phyloP scores from a whole-genome alignment of 768 basidiomycete genomes.

The Lactarius tabidus region DNA sequence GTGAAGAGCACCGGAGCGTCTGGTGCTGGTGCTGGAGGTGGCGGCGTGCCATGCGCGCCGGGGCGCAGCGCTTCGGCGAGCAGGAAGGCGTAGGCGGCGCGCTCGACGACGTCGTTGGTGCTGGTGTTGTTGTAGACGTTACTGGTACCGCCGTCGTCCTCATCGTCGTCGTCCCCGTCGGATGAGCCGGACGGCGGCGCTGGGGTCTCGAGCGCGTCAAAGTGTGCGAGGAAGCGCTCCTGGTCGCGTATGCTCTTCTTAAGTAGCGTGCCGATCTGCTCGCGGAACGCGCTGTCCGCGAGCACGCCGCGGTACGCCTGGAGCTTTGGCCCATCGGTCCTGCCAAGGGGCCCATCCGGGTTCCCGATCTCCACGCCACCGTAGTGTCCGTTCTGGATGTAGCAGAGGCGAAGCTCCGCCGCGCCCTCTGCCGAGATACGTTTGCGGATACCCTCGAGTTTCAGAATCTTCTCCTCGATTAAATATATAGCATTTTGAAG shows the following conservation, averaged over 20 bases:
- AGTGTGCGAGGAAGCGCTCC: slow-evolving; percentile 78
- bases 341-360: slow-evolving; percentile 72
- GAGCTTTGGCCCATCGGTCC: slow-evolving; percentile 52
- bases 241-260: slow-evolving; percentile 81
- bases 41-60: slow-evolving; percentile 42
- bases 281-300: slow-evolving; percentile 51
- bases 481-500: slow-evolving; percentile 73
- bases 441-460: slow-evolving; percentile 66
- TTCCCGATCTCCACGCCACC: slow-evolving; percentile 87
- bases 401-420: slow-evolving; percentile 71
- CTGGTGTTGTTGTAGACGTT: neutral
- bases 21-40: slow-evolving; percentile 33
- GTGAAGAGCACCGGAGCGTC: slow-evolving; percentile 65
- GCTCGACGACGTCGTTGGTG: slow-evolving; percentile 46
- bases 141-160: slow-evolving; percentile 24
- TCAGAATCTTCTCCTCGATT: slow-evolving; percentile 68
- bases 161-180: neutral
- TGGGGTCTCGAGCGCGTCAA: slow-evolving; percentile 61
- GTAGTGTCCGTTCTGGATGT: slow-evolving; percentile 68
- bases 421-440: slow-evolving; percentile 53
- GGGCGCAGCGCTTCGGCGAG: slow-evolving; percentile 67
- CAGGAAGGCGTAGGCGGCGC: slow-evolving; percentile 62
- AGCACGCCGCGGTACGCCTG: slow-evolving; percentile 60
- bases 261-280: slow-evolving; percentile 54
- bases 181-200: slow-evolving; percentile 24